These are phyloP conservation scores for Blastomyces parvus DNA, from an alignment of 2,329 filamentous ascomycete species.

Conservation along the genomic window DNA sequence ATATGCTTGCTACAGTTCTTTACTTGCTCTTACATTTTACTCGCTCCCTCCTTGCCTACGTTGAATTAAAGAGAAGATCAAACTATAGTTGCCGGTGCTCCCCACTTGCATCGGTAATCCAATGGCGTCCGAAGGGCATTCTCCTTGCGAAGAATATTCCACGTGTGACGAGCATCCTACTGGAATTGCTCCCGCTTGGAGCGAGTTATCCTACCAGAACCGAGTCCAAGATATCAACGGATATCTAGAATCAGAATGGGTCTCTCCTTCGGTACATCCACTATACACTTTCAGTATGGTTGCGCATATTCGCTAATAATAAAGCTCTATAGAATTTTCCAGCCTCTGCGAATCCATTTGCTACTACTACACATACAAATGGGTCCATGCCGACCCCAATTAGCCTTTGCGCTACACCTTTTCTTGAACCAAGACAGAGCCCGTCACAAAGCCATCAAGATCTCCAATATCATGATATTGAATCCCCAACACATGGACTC, in stretches of 20 bases:
- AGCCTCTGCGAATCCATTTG: constrained; percentile 25
- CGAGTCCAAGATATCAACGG: constrained; percentile 9
- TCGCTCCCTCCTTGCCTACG: not conserved
- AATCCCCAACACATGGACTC: constrained; percentile 27
- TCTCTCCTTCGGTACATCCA: constrained; percentile 14
- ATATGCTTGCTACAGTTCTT: not conserved
- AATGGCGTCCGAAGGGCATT: constrained; percentile 6
- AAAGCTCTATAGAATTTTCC: constrained; percentile 19
- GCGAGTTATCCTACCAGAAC: constrained; percentile 12
- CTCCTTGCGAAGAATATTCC: not conserved
- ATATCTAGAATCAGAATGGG: constrained; percentile 14
- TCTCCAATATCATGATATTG: constrained; percentile 26
- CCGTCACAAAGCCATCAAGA: constrained; percentile 31
- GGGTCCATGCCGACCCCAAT: constrained; percentile 30
- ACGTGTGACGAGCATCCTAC: constrained; percentile 3
- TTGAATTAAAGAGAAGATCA: not conserved
- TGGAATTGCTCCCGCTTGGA: constrained; percentile 11
- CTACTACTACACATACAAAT: constrained; percentile 24
- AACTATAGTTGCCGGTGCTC: not conserved
- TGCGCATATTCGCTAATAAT: constrained; percentile 6
- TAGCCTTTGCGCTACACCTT: constrained; percentile 31
- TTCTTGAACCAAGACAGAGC: constrained; percentile 24
- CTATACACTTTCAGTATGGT: not conserved
- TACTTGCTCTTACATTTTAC: not conserved
- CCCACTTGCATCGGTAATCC: not conserved